Conservation (phyloP, 192 early-diverging fungal species). For the Geranomyces michiganensis region DNA sequence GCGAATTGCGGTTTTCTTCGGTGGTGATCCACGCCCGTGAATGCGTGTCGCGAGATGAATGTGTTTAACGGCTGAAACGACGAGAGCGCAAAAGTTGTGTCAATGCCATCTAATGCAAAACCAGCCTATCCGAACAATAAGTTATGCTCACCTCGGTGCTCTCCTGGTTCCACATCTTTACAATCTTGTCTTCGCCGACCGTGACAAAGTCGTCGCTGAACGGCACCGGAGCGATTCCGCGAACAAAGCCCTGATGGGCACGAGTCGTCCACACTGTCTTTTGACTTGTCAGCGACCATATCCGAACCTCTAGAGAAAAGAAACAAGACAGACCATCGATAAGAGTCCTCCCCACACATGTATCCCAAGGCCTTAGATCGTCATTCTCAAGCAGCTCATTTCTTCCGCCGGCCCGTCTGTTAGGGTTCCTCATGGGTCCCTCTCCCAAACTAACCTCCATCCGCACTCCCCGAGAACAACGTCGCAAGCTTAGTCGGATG, state of each 20-base stretch:
- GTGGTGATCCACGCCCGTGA: slow-evolving; percentile 91
- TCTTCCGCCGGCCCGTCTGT: background rate
- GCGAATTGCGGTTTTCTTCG: slow-evolving; percentile 82
- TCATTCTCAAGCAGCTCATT: background rate
- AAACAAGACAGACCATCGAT: background rate
- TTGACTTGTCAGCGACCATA: slow-evolving; percentile 85
- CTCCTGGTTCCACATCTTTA: slow-evolving; percentile 87
- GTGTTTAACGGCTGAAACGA: slow-evolving; percentile 58
- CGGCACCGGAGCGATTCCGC: slow-evolving; percentile 77
- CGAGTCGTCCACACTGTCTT: slow-evolving; percentile 73
- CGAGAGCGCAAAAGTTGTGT: too few species aligned
- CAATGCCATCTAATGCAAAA: too few species aligned
- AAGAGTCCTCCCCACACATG: too few species aligned
- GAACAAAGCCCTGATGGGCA: slow-evolving; percentile 83
- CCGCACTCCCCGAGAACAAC: slow-evolving; percentile 88
- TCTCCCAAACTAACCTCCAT: slow-evolving; percentile 86
- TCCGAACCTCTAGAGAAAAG: slow-evolving; percentile 68
- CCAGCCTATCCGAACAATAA: background rate
- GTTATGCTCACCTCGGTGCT: slow-evolving; percentile 34
- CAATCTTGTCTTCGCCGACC: slow-evolving; percentile 91
- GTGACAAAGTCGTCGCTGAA: slow-evolving; percentile 76
- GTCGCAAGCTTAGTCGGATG: slow-evolving; percentile 85
- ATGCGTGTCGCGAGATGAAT: slow-evolving; percentile 76
- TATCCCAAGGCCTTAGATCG: too few species aligned
- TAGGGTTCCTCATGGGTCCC: background rate